Conservation (phyloP, 192 early-diverging fungal species). For the Podochytrium sp. region DNA sequence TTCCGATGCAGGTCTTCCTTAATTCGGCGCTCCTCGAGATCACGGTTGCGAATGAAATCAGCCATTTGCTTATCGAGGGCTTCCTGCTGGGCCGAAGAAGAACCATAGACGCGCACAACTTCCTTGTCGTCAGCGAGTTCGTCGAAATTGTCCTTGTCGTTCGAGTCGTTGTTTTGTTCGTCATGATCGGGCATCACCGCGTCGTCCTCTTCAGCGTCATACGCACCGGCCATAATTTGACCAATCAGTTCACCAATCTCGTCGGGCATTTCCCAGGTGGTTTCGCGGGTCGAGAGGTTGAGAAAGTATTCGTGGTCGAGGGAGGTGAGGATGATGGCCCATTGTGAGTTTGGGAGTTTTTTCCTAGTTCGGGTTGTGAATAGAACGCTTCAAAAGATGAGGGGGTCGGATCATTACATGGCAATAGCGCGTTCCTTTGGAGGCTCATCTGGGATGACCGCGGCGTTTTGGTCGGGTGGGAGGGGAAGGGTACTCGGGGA, state of each 20-base stretch:
- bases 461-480: background rate
- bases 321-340: conserved; percentile 76
- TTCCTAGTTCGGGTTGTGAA: conserved; percentile 42
- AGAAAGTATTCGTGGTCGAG: conserved; percentile 78
- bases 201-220: conserved; percentile 32
- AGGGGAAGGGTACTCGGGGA: too few species aligned
- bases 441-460: background rate
- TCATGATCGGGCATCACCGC: background rate
- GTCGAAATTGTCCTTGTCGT: conserved; percentile 19
- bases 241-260: conserved; percentile 56
- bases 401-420: too few species aligned
- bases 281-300: conserved; percentile 68
- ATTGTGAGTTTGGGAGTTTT: conserved; percentile 67
- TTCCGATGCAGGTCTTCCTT: background rate
- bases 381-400: background rate
- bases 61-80: conserved; percentile 1
- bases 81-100: background rate
- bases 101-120: conserved; percentile 25
- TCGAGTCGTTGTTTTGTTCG: background rate
- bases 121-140: conserved; percentile 33
- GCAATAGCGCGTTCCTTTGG: background rate
- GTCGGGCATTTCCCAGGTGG: conserved; percentile 72
- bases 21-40: background rate
- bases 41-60: background rate
- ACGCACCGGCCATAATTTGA: conserved; percentile 52